Evolutionary conservation across 2,329 filamentous ascomycete species (phyloP).

Genomic region (Nemania diffusa): DNA sequence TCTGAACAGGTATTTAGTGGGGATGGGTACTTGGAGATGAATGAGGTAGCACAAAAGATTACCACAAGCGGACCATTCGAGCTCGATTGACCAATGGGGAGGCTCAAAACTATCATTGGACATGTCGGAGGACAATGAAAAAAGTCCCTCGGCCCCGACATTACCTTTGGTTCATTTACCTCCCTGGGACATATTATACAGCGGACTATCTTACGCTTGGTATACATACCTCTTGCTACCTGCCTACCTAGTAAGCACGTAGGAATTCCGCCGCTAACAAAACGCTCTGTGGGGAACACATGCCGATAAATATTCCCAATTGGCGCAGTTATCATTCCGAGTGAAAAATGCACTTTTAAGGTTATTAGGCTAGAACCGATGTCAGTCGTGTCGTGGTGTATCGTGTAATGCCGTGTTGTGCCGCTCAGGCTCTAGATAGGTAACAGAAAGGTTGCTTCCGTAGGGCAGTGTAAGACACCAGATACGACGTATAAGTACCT

Average conservation of each 20-base stretch:
- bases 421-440: not conserved
- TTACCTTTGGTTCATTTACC: slow-evolving; percentile 26
- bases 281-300: too few species aligned
- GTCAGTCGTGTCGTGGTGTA: not conserved
- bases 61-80: slow-evolving; percentile 38
- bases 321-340: slow-evolving; percentile 3
- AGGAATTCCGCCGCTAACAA: slow-evolving; percentile 6
- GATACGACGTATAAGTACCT: not conserved
- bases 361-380: slow-evolving; percentile 1
- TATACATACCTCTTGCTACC: slow-evolving; percentile 11
- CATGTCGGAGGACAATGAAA: slow-evolving; percentile 19
- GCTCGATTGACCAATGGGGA: slow-evolving; percentile 34
- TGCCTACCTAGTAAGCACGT: slow-evolving; percentile 16
- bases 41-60: slow-evolving; percentile 33
- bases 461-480: too few species aligned
- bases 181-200: slow-evolving; percentile 1
- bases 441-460: not conserved
- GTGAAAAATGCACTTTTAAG: slow-evolving; percentile 5
- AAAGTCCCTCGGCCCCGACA: slow-evolving; percentile 34
- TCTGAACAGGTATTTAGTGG: slow-evolving; percentile 29
- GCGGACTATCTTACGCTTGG: not conserved
- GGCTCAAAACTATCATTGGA: slow-evolving; percentile 10
- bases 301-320: not conserved
- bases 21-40: slow-evolving; percentile 35
- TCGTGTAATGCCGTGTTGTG: slow-evolving; percentile 15